phyloP scores from a whole-genome alignment of 169 alveolate species.

The Ichthyophthirius multifiliis region DNA sequence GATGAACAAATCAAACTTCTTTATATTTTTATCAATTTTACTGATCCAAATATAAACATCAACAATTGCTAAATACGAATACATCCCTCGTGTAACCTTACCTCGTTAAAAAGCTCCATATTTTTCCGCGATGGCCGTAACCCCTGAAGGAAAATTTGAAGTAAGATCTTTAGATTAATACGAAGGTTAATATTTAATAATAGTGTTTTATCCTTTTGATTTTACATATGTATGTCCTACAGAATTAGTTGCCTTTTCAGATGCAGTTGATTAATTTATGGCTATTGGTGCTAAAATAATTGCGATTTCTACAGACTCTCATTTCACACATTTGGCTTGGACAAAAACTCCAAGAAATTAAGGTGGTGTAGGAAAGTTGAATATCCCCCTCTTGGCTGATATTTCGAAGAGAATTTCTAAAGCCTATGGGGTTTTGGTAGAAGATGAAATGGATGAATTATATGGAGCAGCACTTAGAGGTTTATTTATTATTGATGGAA shows the following conservation, averaged over 20 bases:
- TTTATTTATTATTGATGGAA: slow-evolving; percentile 95
- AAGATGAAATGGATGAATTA: slow-evolving; percentile 43
- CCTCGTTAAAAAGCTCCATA: slow-evolving; percentile 73
- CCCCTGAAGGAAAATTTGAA: slow-evolving; percentile 49
- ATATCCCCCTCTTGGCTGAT: slow-evolving; percentile 94
- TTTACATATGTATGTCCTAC: slow-evolving; percentile 85
- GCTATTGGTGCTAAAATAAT: slow-evolving; percentile 62
- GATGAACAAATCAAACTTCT: too few species aligned
- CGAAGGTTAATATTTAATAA: slow-evolving; percentile 63
- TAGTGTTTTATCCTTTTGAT: slow-evolving; percentile 81
- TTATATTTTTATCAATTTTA: too few species aligned
- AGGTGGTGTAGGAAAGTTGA: slow-evolving; percentile 80
- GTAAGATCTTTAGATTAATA: slow-evolving; percentile 56
- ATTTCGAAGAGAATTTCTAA: slow-evolving; percentile 90
- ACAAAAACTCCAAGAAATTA: slow-evolving; percentile 71
- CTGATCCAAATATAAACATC: too few species aligned
- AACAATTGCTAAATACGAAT: neutral
- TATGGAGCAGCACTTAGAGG: slow-evolving; percentile 92
- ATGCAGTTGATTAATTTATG: slow-evolving; percentile 62
- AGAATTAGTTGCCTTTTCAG: slow-evolving; percentile 76
- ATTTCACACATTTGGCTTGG: slow-evolving; percentile 80
- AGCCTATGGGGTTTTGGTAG: slow-evolving; percentile 92
- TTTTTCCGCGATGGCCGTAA: slow-evolving; percentile 60
- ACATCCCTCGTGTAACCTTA: slow-evolving; percentile 1
- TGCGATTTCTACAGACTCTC: slow-evolving; percentile 78